phyloP scores from a whole-genome alignment of 306 rosid genomes.

The Citrullus amarus region DNA sequence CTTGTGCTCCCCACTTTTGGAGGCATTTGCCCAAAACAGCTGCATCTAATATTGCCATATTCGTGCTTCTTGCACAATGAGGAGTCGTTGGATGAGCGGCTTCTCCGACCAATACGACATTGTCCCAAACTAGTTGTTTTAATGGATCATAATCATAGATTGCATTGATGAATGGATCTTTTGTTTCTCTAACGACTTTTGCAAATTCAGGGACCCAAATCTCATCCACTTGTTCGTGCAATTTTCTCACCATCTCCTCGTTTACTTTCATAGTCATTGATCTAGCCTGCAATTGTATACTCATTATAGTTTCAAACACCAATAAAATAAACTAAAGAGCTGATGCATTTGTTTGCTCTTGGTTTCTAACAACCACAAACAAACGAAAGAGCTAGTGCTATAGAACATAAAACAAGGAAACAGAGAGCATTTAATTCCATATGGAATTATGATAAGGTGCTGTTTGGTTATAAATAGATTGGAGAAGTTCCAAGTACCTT shows the following conservation, averaged over 20 bases:
- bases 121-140: constrained; percentile 42
- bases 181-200: constrained; percentile 52
- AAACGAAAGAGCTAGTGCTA: no score
- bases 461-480: no score
- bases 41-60: constrained; percentile 77
- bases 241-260: constrained; percentile 41
- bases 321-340: no score
- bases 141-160: constrained; percentile 70
- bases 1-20: constrained; percentile 48
- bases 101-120: constrained; percentile 71
- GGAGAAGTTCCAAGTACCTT: no score
- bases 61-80: constrained; percentile 73
- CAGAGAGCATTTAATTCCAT: no score
- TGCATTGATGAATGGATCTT: constrained; percentile 60
- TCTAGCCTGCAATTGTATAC: constrained; percentile 30
- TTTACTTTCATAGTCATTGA: constrained; percentile 55
- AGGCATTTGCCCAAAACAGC: constrained; percentile 75
- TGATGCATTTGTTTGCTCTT: no score
- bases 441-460: no score
- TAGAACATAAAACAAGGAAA: no score
- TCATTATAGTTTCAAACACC: not conserved
- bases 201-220: constrained; percentile 61
- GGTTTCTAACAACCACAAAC: no score
- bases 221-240: constrained; percentile 55
- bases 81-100: constrained; percentile 93